Conservation (phyloP, 305 asterid genomes). For the Euphrasia arctica region DNA sequence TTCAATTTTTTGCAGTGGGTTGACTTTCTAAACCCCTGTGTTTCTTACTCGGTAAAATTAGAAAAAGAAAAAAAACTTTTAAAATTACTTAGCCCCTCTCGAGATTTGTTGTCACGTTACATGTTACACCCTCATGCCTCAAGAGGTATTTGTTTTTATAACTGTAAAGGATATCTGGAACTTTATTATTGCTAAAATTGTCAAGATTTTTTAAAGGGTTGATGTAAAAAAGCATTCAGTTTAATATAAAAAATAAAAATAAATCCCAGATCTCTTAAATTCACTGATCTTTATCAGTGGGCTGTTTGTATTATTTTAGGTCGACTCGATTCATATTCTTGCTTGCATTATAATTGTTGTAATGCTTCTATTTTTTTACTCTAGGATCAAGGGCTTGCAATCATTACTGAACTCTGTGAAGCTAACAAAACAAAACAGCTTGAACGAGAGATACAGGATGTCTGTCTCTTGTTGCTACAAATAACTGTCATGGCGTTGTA, state of each 20-base stretch:
- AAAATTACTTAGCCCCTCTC: not conserved
- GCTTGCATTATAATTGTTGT: not conserved
- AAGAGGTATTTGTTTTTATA: not conserved
- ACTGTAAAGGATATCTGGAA: not conserved
- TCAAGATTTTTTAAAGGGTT: too few relatives aligned
- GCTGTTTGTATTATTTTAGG: not conserved
- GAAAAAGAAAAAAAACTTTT: not conserved
- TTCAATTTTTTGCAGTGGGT: not conserved
- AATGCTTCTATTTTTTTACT: conserved; percentile 18
- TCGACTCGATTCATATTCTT: not conserved
- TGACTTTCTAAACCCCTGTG: not conserved
- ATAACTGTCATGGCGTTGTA: conserved; percentile 74
- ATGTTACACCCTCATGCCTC: not conserved
- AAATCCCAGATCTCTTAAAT: too few relatives aligned
- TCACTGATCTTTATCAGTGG: too few relatives aligned
- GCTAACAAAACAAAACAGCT: conserved; percentile 60
- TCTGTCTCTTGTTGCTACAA: conserved; percentile 65
- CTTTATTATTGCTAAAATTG: too few relatives aligned
- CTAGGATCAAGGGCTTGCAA: conserved; percentile 84
- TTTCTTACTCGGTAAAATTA: not conserved
- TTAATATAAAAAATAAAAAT: too few relatives aligned
- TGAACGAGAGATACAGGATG: conserved; percentile 47
- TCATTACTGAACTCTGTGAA: conserved; percentile 75
- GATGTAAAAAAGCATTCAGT: too few relatives aligned
- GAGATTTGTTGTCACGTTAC: not conserved